These are phyloP conservation scores for Boechera divaricarpa DNA, from an alignment of 345 rosid genomes.

Conservation along the genomic window DNA sequence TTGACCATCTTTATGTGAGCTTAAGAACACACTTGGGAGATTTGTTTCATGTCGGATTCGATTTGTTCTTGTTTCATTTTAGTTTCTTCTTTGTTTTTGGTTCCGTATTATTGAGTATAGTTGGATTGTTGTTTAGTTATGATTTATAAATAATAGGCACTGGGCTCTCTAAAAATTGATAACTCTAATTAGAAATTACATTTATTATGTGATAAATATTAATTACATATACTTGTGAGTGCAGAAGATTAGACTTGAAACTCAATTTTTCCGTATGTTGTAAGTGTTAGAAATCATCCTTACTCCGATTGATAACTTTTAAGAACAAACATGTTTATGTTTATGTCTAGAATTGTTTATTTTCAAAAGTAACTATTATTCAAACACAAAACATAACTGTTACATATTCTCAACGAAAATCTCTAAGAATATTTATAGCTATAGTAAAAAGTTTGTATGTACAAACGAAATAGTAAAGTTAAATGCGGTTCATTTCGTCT, in stretches of 20 bases:
- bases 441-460: background rate
- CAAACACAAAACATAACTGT: background rate
- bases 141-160: slow-evolving; percentile 14
- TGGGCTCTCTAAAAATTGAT: background rate
- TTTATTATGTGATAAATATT: background rate
- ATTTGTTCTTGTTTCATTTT: slow-evolving; percentile 31
- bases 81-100: slow-evolving; percentile 3
- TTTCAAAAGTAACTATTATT: background rate
- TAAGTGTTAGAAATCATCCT: too few relatives aligned
- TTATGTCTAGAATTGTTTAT: background rate
- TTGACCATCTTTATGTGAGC: slow-evolving; percentile 16
- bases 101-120: slow-evolving; percentile 39
- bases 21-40: slow-evolving; percentile 27
- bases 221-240: background rate
- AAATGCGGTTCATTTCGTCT: background rate
- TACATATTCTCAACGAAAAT: background rate
- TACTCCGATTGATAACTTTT: too few relatives aligned
- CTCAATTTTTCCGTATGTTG: background rate
- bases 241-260: background rate
- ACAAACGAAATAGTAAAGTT: background rate
- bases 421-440: background rate
- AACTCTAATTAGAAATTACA: background rate
- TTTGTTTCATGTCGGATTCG: slow-evolving; percentile 28
- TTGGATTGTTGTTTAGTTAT: slow-evolving; percentile 31
- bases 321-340: background rate